Percentiles rank a stretch among this genome's conserved stretches.
These are phyloP conservation scores for Beverwykella pulmonaria DNA, from an alignment of 495 filamentous ascomycete species.

Conservation along the genomic window DNA sequence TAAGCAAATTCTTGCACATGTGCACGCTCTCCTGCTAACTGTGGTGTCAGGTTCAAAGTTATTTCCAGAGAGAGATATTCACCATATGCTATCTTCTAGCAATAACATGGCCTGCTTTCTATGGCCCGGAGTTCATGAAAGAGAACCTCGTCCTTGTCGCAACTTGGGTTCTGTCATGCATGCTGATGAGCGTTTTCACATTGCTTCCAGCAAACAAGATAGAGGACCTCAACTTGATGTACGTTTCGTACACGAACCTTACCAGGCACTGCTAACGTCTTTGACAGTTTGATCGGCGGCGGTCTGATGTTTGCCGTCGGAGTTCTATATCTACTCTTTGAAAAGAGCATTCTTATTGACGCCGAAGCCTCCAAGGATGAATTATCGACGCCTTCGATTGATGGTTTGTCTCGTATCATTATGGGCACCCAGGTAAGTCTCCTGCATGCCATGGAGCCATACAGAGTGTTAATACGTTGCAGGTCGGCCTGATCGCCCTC, in stretches of 20 bases:
- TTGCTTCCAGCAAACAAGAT: slow-evolving; percentile 82
- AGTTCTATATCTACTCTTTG: slow-evolving; percentile 77
- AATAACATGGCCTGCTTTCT: slow-evolving; percentile 74
- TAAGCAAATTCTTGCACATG: slow-evolving; percentile 51
- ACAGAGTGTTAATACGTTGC: slow-evolving; percentile 36
- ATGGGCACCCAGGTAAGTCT: slow-evolving; percentile 44
- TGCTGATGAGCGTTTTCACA: slow-evolving; percentile 88
- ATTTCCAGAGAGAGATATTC: slow-evolving; percentile 86
- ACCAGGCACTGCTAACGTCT: not conserved
- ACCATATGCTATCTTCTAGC: slow-evolving; percentile 77
- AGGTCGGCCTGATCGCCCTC: slow-evolving; percentile 81
- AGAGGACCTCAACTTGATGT: slow-evolving; percentile 80
- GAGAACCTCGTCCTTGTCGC: slow-evolving; percentile 63
- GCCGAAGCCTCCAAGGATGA: slow-evolving; percentile 23
- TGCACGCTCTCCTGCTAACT: slow-evolving; percentile 13
- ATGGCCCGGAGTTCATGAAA: slow-evolving; percentile 71
- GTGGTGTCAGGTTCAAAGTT: slow-evolving; percentile 67
- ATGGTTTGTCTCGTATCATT: slow-evolving; percentile 39
- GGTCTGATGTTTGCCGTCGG: slow-evolving; percentile 78
- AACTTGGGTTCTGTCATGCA: slow-evolving; percentile 76
- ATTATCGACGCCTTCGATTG: slow-evolving; percentile 27
- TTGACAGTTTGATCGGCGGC: slow-evolving; percentile 71
- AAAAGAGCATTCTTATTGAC: slow-evolving; percentile 65
- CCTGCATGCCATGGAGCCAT: not conserved
- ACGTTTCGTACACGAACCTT: slow-evolving; percentile 38